A percentile compares a stretch with the other conserved stretches of the same genome.
Evolutionary conservation across 1,284 basidiomycete genomes (phyloP).

Genomic region (Ceratobasidium sp.): DNA sequence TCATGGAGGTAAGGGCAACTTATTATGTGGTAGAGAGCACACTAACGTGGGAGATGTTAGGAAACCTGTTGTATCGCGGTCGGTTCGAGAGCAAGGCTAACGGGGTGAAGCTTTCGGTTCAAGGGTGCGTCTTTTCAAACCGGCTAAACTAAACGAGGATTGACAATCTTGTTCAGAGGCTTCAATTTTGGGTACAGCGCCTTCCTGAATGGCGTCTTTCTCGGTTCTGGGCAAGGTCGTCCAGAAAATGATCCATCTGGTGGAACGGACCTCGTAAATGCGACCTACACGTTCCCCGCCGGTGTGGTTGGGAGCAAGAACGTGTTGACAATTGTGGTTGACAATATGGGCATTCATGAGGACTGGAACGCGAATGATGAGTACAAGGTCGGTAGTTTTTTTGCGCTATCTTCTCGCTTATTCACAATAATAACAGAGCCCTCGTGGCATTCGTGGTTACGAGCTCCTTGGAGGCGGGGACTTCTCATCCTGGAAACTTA

Average conservation of each 20-base stretch:
- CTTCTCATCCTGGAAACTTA: constrained; percentile 36
- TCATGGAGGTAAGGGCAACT: constrained; percentile 55
- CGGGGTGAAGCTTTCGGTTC: constrained; percentile 62
- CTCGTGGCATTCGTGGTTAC: constrained; percentile 54
- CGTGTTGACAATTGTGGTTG: constrained; percentile 56
- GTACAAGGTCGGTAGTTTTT: constrained; percentile 51
- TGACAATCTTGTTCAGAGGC: constrained; percentile 55
- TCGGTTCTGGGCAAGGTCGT: constrained; percentile 61
- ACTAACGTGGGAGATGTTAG: constrained; percentile 47
- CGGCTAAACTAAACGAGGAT: not conserved
- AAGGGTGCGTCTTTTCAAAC: constrained; percentile 57
- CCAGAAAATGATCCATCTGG: constrained; percentile 50
- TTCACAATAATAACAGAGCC: constrained; percentile 49
- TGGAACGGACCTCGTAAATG: constrained; percentile 52
- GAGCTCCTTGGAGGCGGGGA: constrained; percentile 40
- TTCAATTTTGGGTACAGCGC: constrained; percentile 63
- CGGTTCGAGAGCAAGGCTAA: constrained; percentile 61
- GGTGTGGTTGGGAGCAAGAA: constrained; percentile 57
- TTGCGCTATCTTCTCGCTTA: not conserved
- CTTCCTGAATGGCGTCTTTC: constrained; percentile 62
- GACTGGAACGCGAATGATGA: constrained; percentile 52
- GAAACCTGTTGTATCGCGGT: constrained; percentile 60
- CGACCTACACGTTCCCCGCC: constrained; percentile 54
- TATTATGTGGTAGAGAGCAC: too few relatives aligned
- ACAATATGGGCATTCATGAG: constrained; percentile 55